Conservation (phyloP, 2,329 filamentous ascomycete species). For the Plectosphaerella plurivora region DNA sequence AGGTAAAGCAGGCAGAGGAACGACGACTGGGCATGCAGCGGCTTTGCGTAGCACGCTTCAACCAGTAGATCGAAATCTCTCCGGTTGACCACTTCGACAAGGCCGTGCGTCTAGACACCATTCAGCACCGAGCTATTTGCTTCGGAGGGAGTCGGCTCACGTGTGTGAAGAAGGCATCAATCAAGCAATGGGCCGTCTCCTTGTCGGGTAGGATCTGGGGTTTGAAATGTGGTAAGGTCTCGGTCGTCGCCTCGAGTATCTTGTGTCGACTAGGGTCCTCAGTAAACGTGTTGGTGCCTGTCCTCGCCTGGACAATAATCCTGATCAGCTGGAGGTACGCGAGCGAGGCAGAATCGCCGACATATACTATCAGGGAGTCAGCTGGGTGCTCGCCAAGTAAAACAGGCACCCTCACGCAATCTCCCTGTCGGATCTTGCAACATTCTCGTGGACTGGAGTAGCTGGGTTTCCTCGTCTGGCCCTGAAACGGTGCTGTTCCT, state of each 20-base stretch:
- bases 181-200: conserved; percentile 47
- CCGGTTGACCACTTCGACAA: conserved; percentile 57
- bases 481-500: conserved; percentile 35
- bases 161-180: conserved; percentile 58
- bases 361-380: conserved; percentile 39
- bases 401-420: conserved; percentile 38
- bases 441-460: conserved; percentile 53
- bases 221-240: conserved; percentile 37
- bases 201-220: conserved; percentile 52
- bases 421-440: conserved; percentile 54
- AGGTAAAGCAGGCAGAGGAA: conserved; percentile 58
- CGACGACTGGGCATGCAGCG: conserved; percentile 41
- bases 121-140: not conserved
- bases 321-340: conserved; percentile 58
- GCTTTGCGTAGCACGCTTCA: conserved; percentile 50
- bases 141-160: conserved; percentile 26
- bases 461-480: conserved; percentile 50
- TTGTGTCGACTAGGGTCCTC: conserved; percentile 51
- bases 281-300: conserved; percentile 53
- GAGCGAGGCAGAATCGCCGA: conserved; percentile 59
- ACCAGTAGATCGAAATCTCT: conserved; percentile 42
- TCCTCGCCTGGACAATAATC: conserved; percentile 52
- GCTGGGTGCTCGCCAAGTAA: conserved; percentile 7
- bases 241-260: conserved; percentile 49
- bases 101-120: conserved; percentile 47